These are phyloP conservation scores for Zygosaccharomyces sapae DNA, from an alignment of 1,139 yeast genomes.

Conservation along the genomic window DNA sequence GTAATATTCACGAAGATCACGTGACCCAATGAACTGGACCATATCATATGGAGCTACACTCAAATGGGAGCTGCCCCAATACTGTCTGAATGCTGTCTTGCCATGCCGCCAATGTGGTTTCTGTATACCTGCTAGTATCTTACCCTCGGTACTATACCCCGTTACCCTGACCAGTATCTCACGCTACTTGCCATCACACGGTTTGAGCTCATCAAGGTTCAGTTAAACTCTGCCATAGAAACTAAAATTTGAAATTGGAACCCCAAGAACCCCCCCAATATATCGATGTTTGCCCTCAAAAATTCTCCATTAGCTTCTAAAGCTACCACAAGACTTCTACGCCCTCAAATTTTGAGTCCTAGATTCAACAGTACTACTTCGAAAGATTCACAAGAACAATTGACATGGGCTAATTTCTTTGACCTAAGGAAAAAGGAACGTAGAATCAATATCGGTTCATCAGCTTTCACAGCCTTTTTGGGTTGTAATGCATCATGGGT, in stretches of 20 bases:
- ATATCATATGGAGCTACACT: no score
- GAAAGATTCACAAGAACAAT: conserved; percentile 3
- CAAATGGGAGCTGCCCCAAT: no score
- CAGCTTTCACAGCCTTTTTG: conserved; percentile 60
- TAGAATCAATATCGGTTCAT: conserved; percentile 61
- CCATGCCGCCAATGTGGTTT: no score
- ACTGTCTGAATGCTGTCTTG: no score
- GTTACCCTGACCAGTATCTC: no score
- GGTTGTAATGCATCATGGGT: conserved; percentile 74
- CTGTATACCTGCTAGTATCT: no score
- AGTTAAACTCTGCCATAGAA: background rate
- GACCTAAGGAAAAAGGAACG: conserved; percentile 71
- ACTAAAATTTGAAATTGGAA: background rate
- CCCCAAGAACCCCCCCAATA: background rate
- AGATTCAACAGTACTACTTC: conserved; percentile 3
- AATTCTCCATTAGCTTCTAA: background rate
- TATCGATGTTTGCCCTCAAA: background rate
- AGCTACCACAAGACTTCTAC: background rate
- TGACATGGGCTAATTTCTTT: conserved; percentile 74
- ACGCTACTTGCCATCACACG: no score
- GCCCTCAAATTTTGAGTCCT: background rate
- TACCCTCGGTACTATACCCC: no score
- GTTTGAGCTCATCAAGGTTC: background rate
- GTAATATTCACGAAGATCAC: no score
- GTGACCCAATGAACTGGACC: no score